A percentile compares a stretch with the other conserved stretches of the same genome.
Conservation (phyloP, 2,329 filamentous ascomycete species). For the Dichotomopilus funicola region DNA sequence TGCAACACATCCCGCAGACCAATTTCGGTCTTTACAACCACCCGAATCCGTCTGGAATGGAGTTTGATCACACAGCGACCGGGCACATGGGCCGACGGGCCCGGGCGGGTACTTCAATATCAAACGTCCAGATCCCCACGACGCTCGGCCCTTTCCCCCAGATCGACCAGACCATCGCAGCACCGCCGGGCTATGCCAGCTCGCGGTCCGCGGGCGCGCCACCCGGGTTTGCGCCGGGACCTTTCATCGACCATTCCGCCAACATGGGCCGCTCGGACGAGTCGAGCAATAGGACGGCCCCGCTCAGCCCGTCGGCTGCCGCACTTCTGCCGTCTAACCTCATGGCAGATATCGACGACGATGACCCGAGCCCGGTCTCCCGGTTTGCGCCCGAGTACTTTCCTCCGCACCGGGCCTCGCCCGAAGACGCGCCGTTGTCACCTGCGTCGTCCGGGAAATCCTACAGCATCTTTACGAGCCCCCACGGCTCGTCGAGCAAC, state of each 20-base stretch:
- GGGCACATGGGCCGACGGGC: conserved; percentile 43
- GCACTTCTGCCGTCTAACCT: conserved; percentile 65
- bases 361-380: conserved; percentile 41
- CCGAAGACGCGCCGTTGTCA: conserved; percentile 49
- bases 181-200: conserved; percentile 45
- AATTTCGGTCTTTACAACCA: conserved; percentile 38
- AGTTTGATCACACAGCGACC: conserved; percentile 40
- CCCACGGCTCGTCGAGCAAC: conserved; percentile 54
- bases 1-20: conserved; percentile 31
- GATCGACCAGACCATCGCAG: conserved; percentile 28
- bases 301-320: conserved; percentile 70
- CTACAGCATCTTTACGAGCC: conserved; percentile 53
- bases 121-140: conserved; percentile 34
- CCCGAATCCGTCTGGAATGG: conserved; percentile 38
- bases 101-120: conserved; percentile 42
- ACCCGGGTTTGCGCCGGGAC: conserved; percentile 45
- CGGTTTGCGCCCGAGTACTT: conserved; percentile 31
- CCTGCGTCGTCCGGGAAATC: conserved; percentile 54
- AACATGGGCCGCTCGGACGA: conserved; percentile 49
- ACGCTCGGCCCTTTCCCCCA: conserved; percentile 34
- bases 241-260: conserved; percentile 45
- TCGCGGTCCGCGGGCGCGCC: conserved; percentile 34
- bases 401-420: conserved; percentile 28
- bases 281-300: conserved; percentile 55
- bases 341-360: conserved; percentile 58